These are phyloP conservation scores for Cercophora newfieldiana DNA, from an alignment of 495 filamentous ascomycete species.

Conservation along the genomic window DNA sequence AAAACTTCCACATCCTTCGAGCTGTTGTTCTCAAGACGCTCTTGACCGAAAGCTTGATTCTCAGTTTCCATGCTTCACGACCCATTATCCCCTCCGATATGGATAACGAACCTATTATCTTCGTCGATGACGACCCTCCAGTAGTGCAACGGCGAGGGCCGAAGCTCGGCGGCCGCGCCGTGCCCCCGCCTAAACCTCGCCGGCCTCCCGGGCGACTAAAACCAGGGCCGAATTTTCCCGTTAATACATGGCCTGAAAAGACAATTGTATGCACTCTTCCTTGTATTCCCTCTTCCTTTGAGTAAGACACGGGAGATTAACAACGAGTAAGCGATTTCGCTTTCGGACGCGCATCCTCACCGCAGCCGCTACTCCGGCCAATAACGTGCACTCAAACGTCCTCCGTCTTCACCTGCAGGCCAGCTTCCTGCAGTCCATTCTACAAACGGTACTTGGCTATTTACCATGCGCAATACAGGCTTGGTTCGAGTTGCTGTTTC, in stretches of 20 bases:
- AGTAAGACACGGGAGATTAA: neutral
- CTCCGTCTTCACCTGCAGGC: constrained; percentile 17
- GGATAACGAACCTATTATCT: constrained; percentile 18
- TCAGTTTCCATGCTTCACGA: constrained; percentile 6
- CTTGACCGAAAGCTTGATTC: constrained; percentile 17
- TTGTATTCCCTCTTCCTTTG: constrained; percentile 4
- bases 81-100: constrained; percentile 9
- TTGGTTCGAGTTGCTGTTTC: constrained; percentile 10
- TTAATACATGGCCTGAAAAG: constrained; percentile 4
- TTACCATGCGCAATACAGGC: neutral
- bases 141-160: constrained; percentile 16
- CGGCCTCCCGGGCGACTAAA: constrained; percentile 16
- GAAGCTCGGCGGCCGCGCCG: constrained; percentile 18
- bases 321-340: constrained; percentile 14
- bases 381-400: constrained; percentile 16
- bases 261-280: constrained; percentile 13
- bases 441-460: neutral
- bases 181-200: neutral
- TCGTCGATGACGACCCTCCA: constrained; percentile 18
- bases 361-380: constrained; percentile 11
- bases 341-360: constrained; percentile 20
- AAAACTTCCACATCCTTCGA: constrained; percentile 9
- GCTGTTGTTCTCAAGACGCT: constrained; percentile 13
- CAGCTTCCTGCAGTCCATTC: neutral
- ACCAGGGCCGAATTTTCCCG: constrained; percentile 14